phyloP scores from a whole-genome alignment of 495 filamentous ascomycete genomes.

The Neurospora intermedia region DNA sequence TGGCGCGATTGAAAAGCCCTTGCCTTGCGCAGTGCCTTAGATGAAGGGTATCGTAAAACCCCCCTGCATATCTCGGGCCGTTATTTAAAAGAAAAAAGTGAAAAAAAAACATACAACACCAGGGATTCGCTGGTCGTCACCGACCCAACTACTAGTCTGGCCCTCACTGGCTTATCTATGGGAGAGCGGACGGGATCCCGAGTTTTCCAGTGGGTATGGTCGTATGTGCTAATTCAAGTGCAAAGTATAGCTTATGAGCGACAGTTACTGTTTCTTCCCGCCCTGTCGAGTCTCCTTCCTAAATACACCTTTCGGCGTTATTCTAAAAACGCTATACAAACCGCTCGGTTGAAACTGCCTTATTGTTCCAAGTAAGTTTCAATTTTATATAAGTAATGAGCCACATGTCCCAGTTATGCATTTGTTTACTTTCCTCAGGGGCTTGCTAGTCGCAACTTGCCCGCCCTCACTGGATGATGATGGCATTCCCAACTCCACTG shows the following conservation, averaged over 20 bases:
- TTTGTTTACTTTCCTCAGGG: background rate
- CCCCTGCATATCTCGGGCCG: background rate
- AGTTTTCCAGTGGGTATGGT: too few species aligned
- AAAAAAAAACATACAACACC: conserved; percentile 29
- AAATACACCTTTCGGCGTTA: too few species aligned
- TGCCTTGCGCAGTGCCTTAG: too few species aligned
- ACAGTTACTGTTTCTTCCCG: too few species aligned
- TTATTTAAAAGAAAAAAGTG: background rate
- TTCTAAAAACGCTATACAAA: too few species aligned
- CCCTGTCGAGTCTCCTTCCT: too few species aligned
- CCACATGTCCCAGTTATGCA: background rate
- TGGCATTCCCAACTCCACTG: background rate
- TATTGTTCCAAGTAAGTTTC: background rate
- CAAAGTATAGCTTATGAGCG: too few species aligned
- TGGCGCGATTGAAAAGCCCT: background rate
- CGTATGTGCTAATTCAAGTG: too few species aligned
- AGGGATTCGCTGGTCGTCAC: conserved; percentile 38
- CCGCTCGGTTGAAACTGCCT: background rate
- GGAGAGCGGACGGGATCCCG: conserved; percentile 42
- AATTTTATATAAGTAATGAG: background rate
- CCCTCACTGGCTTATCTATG: conserved; percentile 7
- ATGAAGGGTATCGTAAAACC: background rate
- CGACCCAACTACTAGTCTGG: conserved; percentile 32
- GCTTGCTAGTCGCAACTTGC: background rate
- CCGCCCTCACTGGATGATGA: background rate